A percentile compares a stretch with the other conserved stretches of the same genome.
Conservation (phyloP, 306 rosid genomes). For the Rosa chinensis region DNA sequence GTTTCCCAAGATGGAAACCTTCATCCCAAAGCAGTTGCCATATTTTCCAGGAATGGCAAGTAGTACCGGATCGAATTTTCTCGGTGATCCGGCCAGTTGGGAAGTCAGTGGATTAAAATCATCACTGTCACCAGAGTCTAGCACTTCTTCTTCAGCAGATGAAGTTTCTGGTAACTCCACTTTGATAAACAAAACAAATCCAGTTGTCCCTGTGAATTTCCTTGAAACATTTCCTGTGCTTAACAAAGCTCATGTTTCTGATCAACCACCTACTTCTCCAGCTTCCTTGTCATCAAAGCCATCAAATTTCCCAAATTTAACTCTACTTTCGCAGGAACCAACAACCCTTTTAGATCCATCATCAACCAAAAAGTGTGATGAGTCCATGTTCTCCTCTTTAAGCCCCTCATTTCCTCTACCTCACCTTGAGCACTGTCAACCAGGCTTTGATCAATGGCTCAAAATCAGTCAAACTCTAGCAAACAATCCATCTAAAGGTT, state of each 20-base stretch:
- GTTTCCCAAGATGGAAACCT: conserved; percentile 59
- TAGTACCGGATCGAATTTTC: conserved; percentile 41
- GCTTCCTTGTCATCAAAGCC: conserved; percentile 36
- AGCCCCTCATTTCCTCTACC: conserved; percentile 28
- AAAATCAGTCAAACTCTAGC: conserved; percentile 33
- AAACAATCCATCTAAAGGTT: conserved; percentile 33
- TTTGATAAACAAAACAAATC: conserved; percentile 21
- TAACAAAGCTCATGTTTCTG: conserved; percentile 29
- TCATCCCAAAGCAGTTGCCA: conserved; percentile 46
- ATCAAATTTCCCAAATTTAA: conserved; percentile 53
- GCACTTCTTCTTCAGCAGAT: conserved; percentile 44
- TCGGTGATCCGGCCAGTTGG: conserved; percentile 45
- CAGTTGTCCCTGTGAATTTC: conserved; percentile 56
- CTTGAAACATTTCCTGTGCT: conserved; percentile 65
- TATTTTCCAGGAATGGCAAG: conserved; percentile 50
- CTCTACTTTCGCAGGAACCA: conserved; percentile 60
- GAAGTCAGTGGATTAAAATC: conserved; percentile 34
- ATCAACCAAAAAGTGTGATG: conserved; percentile 7
- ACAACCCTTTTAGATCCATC: conserved; percentile 35
- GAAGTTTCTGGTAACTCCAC: conserved; percentile 27
- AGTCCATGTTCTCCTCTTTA: conserved; percentile 13
- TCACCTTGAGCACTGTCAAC: conserved; percentile 33
- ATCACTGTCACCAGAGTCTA: conserved; percentile 42
- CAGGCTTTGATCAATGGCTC: conserved; percentile 35
- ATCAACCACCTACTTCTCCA: conserved; percentile 27